These are phyloP conservation scores for Cantharellus anzutake DNA, from an alignment of 768 basidiomycete species.

Conservation along the genomic window DNA sequence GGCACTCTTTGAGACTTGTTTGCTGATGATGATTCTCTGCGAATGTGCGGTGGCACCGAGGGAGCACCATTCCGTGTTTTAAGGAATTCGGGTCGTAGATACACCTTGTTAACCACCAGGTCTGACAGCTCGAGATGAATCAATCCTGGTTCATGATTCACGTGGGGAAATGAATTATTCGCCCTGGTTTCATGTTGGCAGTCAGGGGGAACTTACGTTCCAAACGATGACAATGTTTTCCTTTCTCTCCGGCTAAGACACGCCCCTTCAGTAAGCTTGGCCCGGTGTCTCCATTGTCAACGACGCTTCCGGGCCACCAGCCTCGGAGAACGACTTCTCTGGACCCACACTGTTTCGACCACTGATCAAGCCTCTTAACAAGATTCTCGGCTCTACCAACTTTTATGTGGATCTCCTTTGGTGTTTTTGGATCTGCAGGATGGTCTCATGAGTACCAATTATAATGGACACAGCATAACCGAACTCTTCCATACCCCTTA, in stretches of 20 bases:
- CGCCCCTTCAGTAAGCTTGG: conserved; percentile 43
- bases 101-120: conserved; percentile 34
- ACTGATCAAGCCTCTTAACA: conserved; percentile 52
- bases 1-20: conserved; percentile 11
- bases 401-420: conserved; percentile 41
- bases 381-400: conserved; percentile 64
- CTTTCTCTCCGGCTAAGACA: conserved; percentile 39
- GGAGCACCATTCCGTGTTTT: not conserved
- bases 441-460: not conserved
- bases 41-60: not conserved
- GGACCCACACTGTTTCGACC: conserved; percentile 65
- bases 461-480: not conserved
- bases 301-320: conserved; percentile 44
- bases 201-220: conserved; percentile 20
- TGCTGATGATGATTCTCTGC: conserved; percentile 8
- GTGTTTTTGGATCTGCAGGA: conserved; percentile 5
- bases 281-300: conserved; percentile 20
- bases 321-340: conserved; percentile 57
- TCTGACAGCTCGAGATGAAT: conserved; percentile 69
- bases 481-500: conserved; percentile 30
- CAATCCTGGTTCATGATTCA: conserved; percentile 21
- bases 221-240: conserved; percentile 49
- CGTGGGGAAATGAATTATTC: not conserved
- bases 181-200: too few species aligned
- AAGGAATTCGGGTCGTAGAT: conserved; percentile 23